These are phyloP conservation scores for Penicillium sclerotiorum DNA, from an alignment of 2,329 filamentous ascomycete species.

Conservation along the genomic window DNA sequence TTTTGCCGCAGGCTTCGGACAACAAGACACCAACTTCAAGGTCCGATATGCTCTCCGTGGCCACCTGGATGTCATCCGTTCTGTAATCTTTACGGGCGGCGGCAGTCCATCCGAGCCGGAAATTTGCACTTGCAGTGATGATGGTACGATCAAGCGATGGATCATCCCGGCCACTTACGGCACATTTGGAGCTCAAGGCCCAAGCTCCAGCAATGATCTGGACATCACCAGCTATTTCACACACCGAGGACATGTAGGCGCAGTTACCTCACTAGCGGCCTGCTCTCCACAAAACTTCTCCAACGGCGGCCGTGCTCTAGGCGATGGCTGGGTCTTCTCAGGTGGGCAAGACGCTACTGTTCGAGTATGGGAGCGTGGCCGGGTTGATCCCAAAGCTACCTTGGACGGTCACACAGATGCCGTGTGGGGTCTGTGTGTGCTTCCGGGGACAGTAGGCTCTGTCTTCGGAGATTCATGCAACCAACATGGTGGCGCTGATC, in stretches of 20 bases:
- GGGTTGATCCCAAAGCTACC: slow-evolving; percentile 93
- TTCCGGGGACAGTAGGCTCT: slow-evolving; percentile 78
- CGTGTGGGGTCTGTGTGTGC: slow-evolving; percentile 91
- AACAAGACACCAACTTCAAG: slow-evolving; percentile 78
- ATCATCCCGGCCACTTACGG: slow-evolving; percentile 84
- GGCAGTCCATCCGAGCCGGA: slow-evolving; percentile 95
- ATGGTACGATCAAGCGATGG: slow-evolving; percentile 95
- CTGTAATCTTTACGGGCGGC: slow-evolving; percentile 94
- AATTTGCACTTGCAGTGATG: slow-evolving; percentile 93
- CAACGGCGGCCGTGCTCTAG: slow-evolving; percentile 81
- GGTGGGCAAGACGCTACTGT: slow-evolving; percentile 93
- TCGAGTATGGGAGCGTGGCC: slow-evolving; percentile 90
- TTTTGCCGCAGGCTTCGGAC: slow-evolving; percentile 35
- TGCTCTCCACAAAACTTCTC: slow-evolving; percentile 89
- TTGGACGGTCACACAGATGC: slow-evolving; percentile 93
- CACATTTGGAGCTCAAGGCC: slow-evolving; percentile 55
- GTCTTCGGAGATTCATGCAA: slow-evolving; percentile 74
- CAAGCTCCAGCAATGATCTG: slow-evolving; percentile 70
- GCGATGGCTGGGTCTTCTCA: slow-evolving; percentile 98
- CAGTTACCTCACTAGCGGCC: slow-evolving; percentile 82
- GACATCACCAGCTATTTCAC: slow-evolving; percentile 95
- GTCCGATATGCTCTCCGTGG: slow-evolving; percentile 89
- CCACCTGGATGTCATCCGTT: slow-evolving; percentile 89
- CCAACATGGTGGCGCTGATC: slow-evolving; percentile 77
- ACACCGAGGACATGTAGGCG: slow-evolving; percentile 88